Evolutionary conservation across 441 rosid genomes (phyloP), one percentile per base, ranked within the genome.

Genomic region (Arabidopsis hybrid): DNA sequence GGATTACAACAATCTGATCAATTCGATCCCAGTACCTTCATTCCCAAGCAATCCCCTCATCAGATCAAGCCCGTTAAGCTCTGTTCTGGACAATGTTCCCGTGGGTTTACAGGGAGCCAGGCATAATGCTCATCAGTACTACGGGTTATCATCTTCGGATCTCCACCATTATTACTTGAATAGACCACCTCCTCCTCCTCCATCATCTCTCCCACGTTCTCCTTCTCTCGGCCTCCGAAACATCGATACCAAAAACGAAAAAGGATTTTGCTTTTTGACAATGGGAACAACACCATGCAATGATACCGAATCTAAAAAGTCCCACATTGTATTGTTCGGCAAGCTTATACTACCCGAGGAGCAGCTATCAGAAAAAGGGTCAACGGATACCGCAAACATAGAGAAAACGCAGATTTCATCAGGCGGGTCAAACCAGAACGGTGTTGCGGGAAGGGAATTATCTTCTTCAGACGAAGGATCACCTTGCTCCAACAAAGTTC

Each of bases 31-130:
- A 11, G 73, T 85, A 69, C 90, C 98, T 7, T 75, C 93, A 46
- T 88, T 87, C 76, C 78, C 90, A 9, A 75, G 90, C 79, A 89
- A 87, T 72, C 87, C 80, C 13, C 85, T 80, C 14, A 76, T 84
- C 72, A 79, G 80, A 18, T 84, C 86, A 83, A 88, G 86, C 83
- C 87, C 89, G 65, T 78, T 88, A 57, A 76, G 87, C 85, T 83
- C 85, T 77, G 81, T 89, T 82, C 85, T 91, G 72, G 91, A 88
- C 66, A 90, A 84, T 72, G 83, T 87, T 88, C 93, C 99, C 89
- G 92, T 88, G 86, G 93, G 99, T 89, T 89, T 95, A 93, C 99
- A 95, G 99, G 99, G 98, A 95, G 96, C 98, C 99, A 95, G 99
- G 99, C 99, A 95, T 76, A 70, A 65, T 82, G 86, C 92, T 75